Percentiles rank a stretch among this genome's conserved stretches.
phyloP scores from a whole-genome alignment of 176 grass and related monocot species.

The Oryza meridionalis region DNA sequence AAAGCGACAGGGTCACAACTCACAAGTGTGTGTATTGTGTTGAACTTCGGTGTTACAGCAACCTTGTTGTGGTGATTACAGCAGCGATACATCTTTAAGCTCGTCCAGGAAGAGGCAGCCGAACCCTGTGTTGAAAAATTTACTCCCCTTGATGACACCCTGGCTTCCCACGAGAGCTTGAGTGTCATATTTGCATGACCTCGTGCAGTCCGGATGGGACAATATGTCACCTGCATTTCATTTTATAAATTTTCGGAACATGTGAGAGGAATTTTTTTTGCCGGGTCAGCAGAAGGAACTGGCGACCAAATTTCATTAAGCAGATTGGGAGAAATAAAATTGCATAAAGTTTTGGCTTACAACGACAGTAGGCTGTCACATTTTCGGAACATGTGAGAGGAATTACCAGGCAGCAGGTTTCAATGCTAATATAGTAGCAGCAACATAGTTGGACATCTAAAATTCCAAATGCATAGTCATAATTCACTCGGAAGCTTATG shows the following conservation, averaged over 20 bases:
- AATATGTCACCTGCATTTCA: slow-evolving; percentile 85
- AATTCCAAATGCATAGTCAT: not conserved
- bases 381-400: no score
- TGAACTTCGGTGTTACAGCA: slow-evolving; percentile 29
- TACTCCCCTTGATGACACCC: slow-evolving; percentile 47
- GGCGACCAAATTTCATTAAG: no score
- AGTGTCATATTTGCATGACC: slow-evolving; percentile 88
- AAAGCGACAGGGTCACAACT: not conserved
- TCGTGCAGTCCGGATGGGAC: slow-evolving; percentile 83
- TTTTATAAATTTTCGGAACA: not conserved
- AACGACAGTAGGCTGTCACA: no score
- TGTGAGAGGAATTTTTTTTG: no score
- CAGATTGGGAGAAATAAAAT: no score
- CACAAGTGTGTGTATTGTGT: not conserved
- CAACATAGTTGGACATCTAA: not conserved
- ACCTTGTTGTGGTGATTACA: slow-evolving; percentile 17
- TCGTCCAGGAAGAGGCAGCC: slow-evolving; percentile 89
- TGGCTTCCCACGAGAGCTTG: slow-evolving; percentile 51
- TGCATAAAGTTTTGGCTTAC: no score
- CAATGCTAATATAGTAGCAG: not conserved
- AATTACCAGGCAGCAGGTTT: not conserved
- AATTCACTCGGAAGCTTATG: not conserved
- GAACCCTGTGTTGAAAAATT: slow-evolving; percentile 86
- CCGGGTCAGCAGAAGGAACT: no score
- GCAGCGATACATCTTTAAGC: slow-evolving; percentile 57